Conservation (phyloP, 1,284 basidiomycete genomes). For the Pseudozyma hubeiensis region DNA sequence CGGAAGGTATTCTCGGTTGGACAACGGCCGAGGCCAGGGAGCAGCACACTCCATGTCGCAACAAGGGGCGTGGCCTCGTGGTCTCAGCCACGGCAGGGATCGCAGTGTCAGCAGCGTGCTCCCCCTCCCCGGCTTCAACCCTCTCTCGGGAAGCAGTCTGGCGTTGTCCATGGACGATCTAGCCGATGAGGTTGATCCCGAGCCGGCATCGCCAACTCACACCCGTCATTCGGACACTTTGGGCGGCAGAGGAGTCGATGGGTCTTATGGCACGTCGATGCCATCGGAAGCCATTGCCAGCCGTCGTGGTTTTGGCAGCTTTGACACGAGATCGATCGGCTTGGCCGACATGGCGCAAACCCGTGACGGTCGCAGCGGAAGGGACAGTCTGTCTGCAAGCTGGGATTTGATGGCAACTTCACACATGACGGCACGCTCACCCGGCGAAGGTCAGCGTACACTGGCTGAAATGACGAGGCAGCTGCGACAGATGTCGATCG, state of each 20-base stretch:
- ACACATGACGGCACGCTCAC: conserved; percentile 24
- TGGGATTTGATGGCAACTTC: conserved; percentile 47
- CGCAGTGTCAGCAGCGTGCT: conserved; percentile 33
- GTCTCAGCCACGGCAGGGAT: conserved; percentile 21
- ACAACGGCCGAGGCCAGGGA: not conserved
- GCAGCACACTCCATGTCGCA: not conserved
- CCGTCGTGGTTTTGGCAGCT: conserved; percentile 19
- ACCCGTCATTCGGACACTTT: not conserved
- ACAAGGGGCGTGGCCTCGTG: conserved; percentile 21
- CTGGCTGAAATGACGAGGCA: conserved; percentile 43
- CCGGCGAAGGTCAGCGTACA: conserved; percentile 28
- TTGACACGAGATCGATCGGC: conserved; percentile 17
- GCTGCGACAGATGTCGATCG: conserved; percentile 45
- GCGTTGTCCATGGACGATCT: conserved; percentile 60
- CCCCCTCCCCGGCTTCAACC: conserved; percentile 30
- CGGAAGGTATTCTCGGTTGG: not conserved
- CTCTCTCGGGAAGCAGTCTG: conserved; percentile 48
- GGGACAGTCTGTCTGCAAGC: conserved; percentile 46
- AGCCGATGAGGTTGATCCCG: conserved; percentile 35
- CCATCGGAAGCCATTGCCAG: conserved; percentile 38
- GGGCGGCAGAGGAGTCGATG: conserved; percentile 11
- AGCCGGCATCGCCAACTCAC: conserved; percentile 14
- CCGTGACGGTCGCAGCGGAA: conserved; percentile 13
- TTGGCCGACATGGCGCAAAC: conserved; percentile 10
- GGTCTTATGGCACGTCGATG: conserved; percentile 52